phyloP scores from a whole-genome alignment of 805 yeast genomes.

The Yarrowia phangngaensis region DNA sequence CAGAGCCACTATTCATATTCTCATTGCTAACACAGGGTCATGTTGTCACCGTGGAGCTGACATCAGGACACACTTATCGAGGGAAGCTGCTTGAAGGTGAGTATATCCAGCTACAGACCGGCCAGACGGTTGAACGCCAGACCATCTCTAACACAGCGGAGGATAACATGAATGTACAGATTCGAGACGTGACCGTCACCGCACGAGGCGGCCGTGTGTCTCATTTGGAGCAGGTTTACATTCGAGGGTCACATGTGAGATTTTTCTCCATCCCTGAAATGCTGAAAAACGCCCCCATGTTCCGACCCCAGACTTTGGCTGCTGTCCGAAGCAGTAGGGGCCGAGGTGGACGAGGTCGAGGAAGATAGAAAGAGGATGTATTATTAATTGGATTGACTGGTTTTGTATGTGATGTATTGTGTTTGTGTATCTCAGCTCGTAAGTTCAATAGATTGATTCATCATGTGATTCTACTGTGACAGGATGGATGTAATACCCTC shows the following conservation, averaged over 20 bases:
- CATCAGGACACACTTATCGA: conserved; percentile 79
- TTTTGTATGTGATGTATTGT: background rate
- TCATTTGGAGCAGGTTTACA: conserved; percentile 77
- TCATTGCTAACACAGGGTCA: conserved; percentile 57
- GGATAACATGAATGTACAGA: conserved; percentile 90
- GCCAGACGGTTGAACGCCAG: background rate
- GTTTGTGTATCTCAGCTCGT: no score
- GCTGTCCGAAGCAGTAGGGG: conserved; percentile 32
- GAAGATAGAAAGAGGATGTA: conserved; percentile 25
- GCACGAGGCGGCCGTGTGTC: conserved; percentile 69
- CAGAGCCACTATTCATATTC: background rate
- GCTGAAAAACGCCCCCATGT: conserved; percentile 83
- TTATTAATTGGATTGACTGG: background rate
- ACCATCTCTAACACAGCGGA: conserved; percentile 44
- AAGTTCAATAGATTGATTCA: background rate
- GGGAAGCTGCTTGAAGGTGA: conserved; percentile 75
- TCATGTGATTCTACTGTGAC: no score
- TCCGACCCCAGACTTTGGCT: conserved; percentile 45
- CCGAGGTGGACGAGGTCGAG: conserved; percentile 33
- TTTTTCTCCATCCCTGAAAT: conserved; percentile 86
- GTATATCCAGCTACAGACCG: background rate
- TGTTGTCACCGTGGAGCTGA: conserved; percentile 72
- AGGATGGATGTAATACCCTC: no score
- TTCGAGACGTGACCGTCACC: conserved; percentile 77
- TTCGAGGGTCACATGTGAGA: conserved; percentile 86